phyloP scores from a whole-genome alignment of 768 basidiomycete genomes.

The Calocybe cyanea region DNA sequence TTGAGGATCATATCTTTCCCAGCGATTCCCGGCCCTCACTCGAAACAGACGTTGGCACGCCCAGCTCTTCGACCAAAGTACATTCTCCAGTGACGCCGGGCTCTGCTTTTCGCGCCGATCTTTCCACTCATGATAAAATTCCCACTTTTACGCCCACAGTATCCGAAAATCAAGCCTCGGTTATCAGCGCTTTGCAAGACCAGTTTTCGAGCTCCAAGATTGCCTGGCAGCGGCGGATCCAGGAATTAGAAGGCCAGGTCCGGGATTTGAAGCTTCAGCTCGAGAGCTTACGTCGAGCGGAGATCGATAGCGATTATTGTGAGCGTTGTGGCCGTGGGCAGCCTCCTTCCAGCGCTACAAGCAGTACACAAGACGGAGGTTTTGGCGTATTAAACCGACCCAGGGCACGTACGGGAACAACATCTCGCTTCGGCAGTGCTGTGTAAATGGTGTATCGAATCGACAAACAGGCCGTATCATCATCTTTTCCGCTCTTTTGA shows the following conservation, averaged over 20 bases:
- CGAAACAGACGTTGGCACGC: conserved; percentile 44
- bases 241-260: conserved; percentile 74
- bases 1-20: conserved; percentile 45
- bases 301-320: conserved; percentile 43
- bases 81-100: conserved; percentile 37
- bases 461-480: neutral
- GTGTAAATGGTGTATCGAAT: conserved; percentile 23
- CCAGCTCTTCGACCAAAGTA: conserved; percentile 43
- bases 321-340: conserved; percentile 56
- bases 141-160: conserved; percentile 17
- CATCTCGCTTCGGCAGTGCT: conserved; percentile 59
- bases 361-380: conserved; percentile 19
- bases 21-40: conserved; percentile 30
- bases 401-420: conserved; percentile 62
- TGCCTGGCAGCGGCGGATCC: conserved; percentile 69
- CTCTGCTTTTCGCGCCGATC: conserved; percentile 14
- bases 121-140: conserved; percentile 26
- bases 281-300: conserved; percentile 44
- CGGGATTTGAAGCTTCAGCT: conserved; percentile 68
- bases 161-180: conserved; percentile 38
- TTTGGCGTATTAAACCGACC: conserved; percentile 56
- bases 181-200: conserved; percentile 55
- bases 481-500: conserved; percentile 12
- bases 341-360: conserved; percentile 7
- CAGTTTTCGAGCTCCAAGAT: conserved; percentile 54